Conservation (phyloP, 768 basidiomycete species). For the Gymnopilus dilepis region DNA sequence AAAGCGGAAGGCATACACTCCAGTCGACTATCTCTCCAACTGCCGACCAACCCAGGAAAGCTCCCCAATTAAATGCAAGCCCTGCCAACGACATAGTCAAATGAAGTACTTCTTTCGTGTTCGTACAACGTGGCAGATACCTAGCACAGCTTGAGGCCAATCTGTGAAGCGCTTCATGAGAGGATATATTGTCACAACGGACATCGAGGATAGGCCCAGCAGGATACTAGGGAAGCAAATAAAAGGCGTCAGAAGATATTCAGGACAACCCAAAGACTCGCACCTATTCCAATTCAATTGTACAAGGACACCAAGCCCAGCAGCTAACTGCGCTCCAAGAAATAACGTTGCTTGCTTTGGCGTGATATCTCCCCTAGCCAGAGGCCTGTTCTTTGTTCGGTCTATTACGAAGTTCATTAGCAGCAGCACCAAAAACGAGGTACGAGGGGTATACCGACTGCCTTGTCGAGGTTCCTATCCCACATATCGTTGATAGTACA, state of each 20-base stretch:
- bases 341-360: constrained; percentile 78
- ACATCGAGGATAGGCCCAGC: constrained; percentile 90
- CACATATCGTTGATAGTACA: constrained; percentile 99
- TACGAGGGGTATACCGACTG: constrained; percentile 68
- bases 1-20: constrained; percentile 84
- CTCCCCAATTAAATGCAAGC: constrained; percentile 97
- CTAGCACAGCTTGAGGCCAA: constrained; percentile 96
- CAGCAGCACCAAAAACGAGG: neutral
- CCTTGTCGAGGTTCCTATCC: constrained; percentile 91
- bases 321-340: constrained; percentile 79
- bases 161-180: constrained; percentile 97
- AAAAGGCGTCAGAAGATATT: neutral
- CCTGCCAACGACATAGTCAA: constrained; percentile 53
- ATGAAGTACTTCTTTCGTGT: neutral
- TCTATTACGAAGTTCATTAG: constrained; percentile 44
- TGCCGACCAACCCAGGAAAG: constrained; percentile 95
- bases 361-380: constrained; percentile 84
- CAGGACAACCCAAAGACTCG: neutral
- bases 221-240: constrained; percentile 65
- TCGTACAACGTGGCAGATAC: constrained; percentile 40
- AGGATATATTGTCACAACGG: constrained; percentile 88
- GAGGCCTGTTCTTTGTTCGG: constrained; percentile 85
- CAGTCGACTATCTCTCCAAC: constrained; percentile 83
- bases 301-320: constrained; percentile 83
- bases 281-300: constrained; percentile 97